phyloP scores from a whole-genome alignment of 768 basidiomycete species.

The Hygrophoropsis aurantiaca region DNA sequence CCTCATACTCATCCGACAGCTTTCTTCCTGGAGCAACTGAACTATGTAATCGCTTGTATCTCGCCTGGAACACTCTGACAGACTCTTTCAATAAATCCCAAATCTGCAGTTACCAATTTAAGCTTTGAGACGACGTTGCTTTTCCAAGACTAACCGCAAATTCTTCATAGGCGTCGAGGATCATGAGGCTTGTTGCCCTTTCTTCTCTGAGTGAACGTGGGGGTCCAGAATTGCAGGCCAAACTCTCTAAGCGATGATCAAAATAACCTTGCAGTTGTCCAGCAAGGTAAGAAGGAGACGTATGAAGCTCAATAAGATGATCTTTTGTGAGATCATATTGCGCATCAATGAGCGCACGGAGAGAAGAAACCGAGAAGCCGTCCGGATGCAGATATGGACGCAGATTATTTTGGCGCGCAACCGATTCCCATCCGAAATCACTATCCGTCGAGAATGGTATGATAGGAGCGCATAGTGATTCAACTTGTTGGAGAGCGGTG shows the following conservation, averaged over 20 bases:
- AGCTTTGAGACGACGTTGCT: neutral
- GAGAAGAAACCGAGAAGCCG: neutral
- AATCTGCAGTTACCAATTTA: neutral
- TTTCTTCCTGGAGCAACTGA: neutral
- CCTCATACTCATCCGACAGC: neutral
- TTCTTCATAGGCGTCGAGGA: neutral
- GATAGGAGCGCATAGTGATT: neutral
- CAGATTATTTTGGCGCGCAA: neutral
- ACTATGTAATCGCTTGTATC: neutral
- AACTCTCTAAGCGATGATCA: neutral
- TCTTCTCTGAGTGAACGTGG: neutral
- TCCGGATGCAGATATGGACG: neutral
- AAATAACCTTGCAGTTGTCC: neutral
- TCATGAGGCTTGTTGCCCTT: neutral
- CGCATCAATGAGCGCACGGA: neutral
- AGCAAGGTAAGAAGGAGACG: neutral
- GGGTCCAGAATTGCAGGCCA: neutral
- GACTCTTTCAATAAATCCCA: neutral
- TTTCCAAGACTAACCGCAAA: neutral
- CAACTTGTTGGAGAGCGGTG: neutral
- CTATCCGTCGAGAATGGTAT: too few relatives aligned
- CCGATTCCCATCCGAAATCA: neutral
- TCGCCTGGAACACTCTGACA: neutral
- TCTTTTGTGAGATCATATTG: neutral
- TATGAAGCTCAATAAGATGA: constrained; percentile 1